Conservation (phyloP, 2,329 filamentous ascomycete species). For the Pyrenochaeta sp. region DNA sequence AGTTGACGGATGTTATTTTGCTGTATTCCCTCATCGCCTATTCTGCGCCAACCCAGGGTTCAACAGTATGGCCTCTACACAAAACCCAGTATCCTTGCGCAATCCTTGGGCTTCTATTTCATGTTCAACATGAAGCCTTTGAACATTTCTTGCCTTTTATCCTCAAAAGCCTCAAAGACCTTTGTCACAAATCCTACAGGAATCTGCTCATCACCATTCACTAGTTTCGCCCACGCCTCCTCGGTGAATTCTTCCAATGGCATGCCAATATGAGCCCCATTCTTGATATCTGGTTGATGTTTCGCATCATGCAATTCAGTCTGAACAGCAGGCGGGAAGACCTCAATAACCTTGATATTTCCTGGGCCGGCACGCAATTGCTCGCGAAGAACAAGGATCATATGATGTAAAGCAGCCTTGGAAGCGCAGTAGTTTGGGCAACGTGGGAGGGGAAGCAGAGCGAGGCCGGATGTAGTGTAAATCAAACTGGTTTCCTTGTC, state of each 20-base stretch:
- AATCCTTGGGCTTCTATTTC: conserved; percentile 3
- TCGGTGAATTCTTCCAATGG: conserved; percentile 62
- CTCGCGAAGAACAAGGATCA: conserved; percentile 60
- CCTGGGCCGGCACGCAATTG: conserved; percentile 57
- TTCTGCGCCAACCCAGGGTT: not conserved
- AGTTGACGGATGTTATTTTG: not conserved
- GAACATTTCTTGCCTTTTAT: conserved; percentile 55
- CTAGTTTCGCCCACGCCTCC: conserved; percentile 58
- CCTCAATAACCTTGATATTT: conserved; percentile 63
- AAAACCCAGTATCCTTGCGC: not conserved
- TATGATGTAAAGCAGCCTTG: conserved; percentile 65
- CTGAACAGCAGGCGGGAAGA: conserved; percentile 65
- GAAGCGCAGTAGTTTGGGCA: conserved; percentile 64
- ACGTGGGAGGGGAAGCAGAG: conserved; percentile 58
- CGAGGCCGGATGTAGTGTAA: conserved; percentile 61
- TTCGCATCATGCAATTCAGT: conserved; percentile 65
- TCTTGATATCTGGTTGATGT: conserved; percentile 63
- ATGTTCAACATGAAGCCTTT: conserved; percentile 32
- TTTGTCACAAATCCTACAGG: conserved; percentile 56
- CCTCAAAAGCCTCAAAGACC: conserved; percentile 58
- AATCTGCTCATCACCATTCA: conserved; percentile 61
- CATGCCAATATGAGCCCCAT: conserved; percentile 62
- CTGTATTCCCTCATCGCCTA: not conserved
- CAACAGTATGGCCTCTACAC: too few species aligned
- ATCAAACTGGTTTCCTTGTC: conserved; percentile 53